These are phyloP conservation scores for Vaccinium vitisidaea DNA, from an alignment of 148 eudicot species.

Conservation along the genomic window DNA sequence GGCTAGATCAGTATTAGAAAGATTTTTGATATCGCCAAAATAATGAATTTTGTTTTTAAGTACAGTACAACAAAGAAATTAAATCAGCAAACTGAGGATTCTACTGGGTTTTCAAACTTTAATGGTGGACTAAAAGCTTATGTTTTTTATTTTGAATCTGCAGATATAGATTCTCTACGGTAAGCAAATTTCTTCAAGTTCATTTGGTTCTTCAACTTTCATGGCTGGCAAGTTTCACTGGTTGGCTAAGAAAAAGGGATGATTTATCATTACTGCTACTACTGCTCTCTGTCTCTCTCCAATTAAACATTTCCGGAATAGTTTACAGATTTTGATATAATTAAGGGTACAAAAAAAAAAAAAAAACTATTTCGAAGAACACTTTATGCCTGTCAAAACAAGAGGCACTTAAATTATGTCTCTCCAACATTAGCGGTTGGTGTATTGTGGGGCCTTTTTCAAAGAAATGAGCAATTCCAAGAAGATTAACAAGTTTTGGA, in stretches of 20 bases:
- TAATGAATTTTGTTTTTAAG: background rate
- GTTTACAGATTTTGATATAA: background rate
- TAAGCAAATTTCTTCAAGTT: constrained; percentile 9
- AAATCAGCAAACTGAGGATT: background rate
- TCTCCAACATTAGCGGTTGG: background rate
- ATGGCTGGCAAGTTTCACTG: constrained; percentile 14
- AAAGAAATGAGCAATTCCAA: background rate
- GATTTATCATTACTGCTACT: background rate
- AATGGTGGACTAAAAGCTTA: background rate
- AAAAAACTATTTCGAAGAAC: background rate
- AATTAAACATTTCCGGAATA: background rate
- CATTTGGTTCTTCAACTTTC: constrained; percentile 17
- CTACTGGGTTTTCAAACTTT: background rate
- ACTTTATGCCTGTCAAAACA: background rate
- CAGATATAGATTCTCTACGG: background rate
- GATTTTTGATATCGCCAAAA: background rate
- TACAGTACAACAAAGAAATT: background rate
- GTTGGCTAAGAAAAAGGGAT: constrained; percentile 14
- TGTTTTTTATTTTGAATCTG: background rate
- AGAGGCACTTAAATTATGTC: background rate
- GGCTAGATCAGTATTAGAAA: background rate
- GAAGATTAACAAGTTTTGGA: background rate
- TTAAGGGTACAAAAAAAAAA: background rate
- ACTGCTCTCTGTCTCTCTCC: background rate
- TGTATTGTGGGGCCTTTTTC: background rate